A percentile compares a stretch with the other conserved stretches of the same genome.
phyloP scores from a whole-genome alignment of 2,329 filamentous ascomycete genomes.

The Lithohypha guttulata region DNA sequence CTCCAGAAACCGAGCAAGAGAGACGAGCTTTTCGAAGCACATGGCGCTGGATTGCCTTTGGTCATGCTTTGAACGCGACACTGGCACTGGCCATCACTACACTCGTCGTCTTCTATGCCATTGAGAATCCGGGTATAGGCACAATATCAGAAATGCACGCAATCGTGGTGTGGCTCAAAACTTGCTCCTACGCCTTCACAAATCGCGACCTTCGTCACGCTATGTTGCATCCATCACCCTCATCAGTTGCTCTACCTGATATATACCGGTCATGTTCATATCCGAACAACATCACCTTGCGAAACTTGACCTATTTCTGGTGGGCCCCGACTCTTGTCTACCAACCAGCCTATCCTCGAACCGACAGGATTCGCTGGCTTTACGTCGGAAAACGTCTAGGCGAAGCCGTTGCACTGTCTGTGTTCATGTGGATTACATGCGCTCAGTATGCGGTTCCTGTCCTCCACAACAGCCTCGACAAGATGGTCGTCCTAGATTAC shows the following conservation, averaged over 20 bases:
- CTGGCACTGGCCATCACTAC: slow-evolving; percentile 71
- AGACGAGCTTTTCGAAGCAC: slow-evolving; percentile 56
- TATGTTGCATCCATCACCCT: slow-evolving; percentile 65
- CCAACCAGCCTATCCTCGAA: slow-evolving; percentile 89
- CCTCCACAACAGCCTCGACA: slow-evolving; percentile 77
- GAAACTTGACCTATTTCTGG: slow-evolving; percentile 92
- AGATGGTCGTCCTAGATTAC: slow-evolving; percentile 70
- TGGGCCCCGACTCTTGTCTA: slow-evolving; percentile 94
- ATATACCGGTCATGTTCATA: slow-evolving; percentile 79
- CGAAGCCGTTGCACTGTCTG: slow-evolving; percentile 65
- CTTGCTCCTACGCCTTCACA: slow-evolving; percentile 88
- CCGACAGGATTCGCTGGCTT: slow-evolving; percentile 66
- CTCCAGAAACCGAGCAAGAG: slow-evolving; percentile 49
- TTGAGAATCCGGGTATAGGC: slow-evolving; percentile 88
- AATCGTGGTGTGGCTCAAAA: slow-evolving; percentile 93
- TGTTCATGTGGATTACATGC: slow-evolving; percentile 90
- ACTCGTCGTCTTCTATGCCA: slow-evolving; percentile 76
- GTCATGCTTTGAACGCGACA: slow-evolving; percentile 74
- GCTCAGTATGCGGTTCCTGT: slow-evolving; percentile 91
- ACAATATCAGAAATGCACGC: slow-evolving; percentile 84
- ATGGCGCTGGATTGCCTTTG: slow-evolving; percentile 70
- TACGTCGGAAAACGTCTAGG: slow-evolving; percentile 75
- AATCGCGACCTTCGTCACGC: slow-evolving; percentile 91
- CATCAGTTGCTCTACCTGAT: slow-evolving; percentile 59
- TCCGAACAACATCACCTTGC: slow-evolving; percentile 77